Percentiles rank a stretch among this genome's conserved stretches.
phyloP scores from a whole-genome alignment of 306 rosid species.

The Macrotyloma uniflorum region DNA sequence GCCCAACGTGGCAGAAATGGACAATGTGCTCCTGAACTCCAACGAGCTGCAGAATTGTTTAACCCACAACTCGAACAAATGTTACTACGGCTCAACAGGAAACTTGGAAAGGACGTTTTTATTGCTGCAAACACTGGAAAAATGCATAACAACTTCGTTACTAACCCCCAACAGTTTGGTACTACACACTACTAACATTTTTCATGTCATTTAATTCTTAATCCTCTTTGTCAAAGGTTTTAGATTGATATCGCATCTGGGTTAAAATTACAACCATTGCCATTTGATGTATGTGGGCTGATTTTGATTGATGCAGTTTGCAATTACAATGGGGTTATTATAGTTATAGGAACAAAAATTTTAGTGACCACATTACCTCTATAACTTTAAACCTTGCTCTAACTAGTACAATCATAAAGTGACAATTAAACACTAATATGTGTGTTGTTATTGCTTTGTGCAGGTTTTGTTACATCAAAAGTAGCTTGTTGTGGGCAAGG shows the following conservation, averaged over 20 bases:
- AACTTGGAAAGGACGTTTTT: slow-evolving; percentile 60
- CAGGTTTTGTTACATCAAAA: slow-evolving; percentile 67
- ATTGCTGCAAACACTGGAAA: slow-evolving; percentile 58
- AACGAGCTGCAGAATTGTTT: slow-evolving; percentile 58
- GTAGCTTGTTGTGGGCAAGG: slow-evolving; percentile 91
- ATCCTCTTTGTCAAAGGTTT: background rate
- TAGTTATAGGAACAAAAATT: too few relatives aligned
- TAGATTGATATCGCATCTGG: too few relatives aligned
- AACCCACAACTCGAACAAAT: slow-evolving; percentile 70
- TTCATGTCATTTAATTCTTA: background rate
- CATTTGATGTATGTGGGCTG: background rate
- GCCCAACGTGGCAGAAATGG: slow-evolving; percentile 62
- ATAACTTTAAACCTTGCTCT: background rate
- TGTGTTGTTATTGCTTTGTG: background rate
- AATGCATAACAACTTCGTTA: slow-evolving; percentile 50
- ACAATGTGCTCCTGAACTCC: slow-evolving; percentile 58
- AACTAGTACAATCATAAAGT: background rate
- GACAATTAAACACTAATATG: background rate
- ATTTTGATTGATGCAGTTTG: background rate
- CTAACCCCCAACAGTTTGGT: slow-evolving; percentile 62
- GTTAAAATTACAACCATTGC: background rate
- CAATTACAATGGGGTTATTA: too few relatives aligned
- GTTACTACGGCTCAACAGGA: slow-evolving; percentile 48
- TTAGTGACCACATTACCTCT: too few relatives aligned
- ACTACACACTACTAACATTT: background rate